Percentiles rank a stretch among this genome's conserved stretches.
These are phyloP conservation scores for Gremmenia infestans DNA, from an alignment of 2,329 filamentous ascomycete genomes.

Conservation along the genomic window DNA sequence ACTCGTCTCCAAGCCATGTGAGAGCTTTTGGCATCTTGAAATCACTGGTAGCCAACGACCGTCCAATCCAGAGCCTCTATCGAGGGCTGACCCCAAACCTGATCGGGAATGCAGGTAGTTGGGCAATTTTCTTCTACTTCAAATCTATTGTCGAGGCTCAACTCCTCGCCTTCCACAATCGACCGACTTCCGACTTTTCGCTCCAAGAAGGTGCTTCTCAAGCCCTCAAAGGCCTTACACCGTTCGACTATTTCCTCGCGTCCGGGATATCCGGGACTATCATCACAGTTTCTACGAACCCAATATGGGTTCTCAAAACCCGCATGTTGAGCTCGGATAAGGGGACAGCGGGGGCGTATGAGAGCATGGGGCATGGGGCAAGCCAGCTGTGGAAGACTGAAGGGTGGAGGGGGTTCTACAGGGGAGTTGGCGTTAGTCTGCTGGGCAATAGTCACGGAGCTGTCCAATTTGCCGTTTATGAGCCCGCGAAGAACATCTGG, in stretches of 20 bases:
- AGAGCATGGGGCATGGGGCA: slow-evolving; percentile 68
- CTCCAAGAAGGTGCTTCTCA: slow-evolving; percentile 1
- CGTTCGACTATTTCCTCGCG: slow-evolving; percentile 71
- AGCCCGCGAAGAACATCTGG: slow-evolving; percentile 53
- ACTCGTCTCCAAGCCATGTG: slow-evolving; percentile 36
- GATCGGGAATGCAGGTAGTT: slow-evolving; percentile 82
- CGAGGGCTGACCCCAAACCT: slow-evolving; percentile 87
- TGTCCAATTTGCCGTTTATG: slow-evolving; percentile 94
- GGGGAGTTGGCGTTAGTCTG: slow-evolving; percentile 75
- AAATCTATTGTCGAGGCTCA: slow-evolving; percentile 50
- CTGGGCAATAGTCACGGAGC: slow-evolving; percentile 89
- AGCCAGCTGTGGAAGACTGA: slow-evolving; percentile 63
- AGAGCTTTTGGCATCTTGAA: slow-evolving; percentile 51
- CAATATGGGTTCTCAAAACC: slow-evolving; percentile 97
- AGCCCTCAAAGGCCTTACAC: slow-evolving; percentile 12
- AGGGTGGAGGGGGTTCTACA: slow-evolving; percentile 77
- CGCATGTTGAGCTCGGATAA: slow-evolving; percentile 88
- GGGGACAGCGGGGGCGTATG: slow-evolving; percentile 71
- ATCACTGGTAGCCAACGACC: slow-evolving; percentile 38
- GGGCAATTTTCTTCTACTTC: slow-evolving; percentile 89
- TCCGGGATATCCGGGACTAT: slow-evolving; percentile 66
- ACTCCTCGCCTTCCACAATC: slow-evolving; percentile 25
- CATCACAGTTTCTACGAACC: slow-evolving; percentile 83
- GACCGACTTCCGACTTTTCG: background rate
- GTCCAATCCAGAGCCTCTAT: slow-evolving; percentile 69